phyloP scores from a whole-genome alignment of 2,329 filamentous ascomycete genomes.

The Colletotrichum karsti region DNA sequence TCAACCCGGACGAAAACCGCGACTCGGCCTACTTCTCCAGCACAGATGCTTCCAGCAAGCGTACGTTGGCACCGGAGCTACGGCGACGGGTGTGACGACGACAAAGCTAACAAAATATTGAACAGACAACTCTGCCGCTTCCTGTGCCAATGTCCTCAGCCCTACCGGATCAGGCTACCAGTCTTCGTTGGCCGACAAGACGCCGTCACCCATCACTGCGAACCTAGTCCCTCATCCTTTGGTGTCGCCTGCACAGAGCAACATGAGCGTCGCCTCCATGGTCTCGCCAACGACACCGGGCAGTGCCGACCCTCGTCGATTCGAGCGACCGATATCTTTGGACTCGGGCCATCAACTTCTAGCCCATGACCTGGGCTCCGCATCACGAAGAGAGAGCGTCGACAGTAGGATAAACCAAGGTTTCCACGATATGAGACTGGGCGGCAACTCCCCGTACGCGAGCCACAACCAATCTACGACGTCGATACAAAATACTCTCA shows the following conservation, averaged over 20 bases:
- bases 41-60: slow-evolving; percentile 51
- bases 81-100: slow-evolving; percentile 18
- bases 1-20: slow-evolving; percentile 59
- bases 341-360: slow-evolving; percentile 41
- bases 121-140: slow-evolving; percentile 54
- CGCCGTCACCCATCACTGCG: slow-evolving; percentile 65
- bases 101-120: slow-evolving; percentile 20
- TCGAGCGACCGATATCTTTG: slow-evolving; percentile 49
- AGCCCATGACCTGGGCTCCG: slow-evolving; percentile 45
- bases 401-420: slow-evolving; percentile 81
- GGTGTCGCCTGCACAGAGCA: slow-evolving; percentile 63
- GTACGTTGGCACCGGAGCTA: slow-evolving; percentile 37
- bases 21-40: slow-evolving; percentile 56
- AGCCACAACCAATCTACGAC: slow-evolving; percentile 81
- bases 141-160: slow-evolving; percentile 37
- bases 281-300: slow-evolving; percentile 66
- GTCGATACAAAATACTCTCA: slow-evolving; percentile 76
- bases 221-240: slow-evolving; percentile 61
- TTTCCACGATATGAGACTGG: slow-evolving; percentile 74
- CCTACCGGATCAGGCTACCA: slow-evolving; percentile 55
- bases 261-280: slow-evolving; percentile 74
- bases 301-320: slow-evolving; percentile 51
- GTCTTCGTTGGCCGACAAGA: slow-evolving; percentile 64
- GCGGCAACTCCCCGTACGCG: slow-evolving; percentile 74
- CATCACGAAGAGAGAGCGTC: slow-evolving; percentile 78